A percentile compares a stretch with the other conserved stretches of the same genome.
Evolutionary conservation across 495 filamentous ascomycete species (phyloP).

Genomic region (Gamarada debralockiae): DNA sequence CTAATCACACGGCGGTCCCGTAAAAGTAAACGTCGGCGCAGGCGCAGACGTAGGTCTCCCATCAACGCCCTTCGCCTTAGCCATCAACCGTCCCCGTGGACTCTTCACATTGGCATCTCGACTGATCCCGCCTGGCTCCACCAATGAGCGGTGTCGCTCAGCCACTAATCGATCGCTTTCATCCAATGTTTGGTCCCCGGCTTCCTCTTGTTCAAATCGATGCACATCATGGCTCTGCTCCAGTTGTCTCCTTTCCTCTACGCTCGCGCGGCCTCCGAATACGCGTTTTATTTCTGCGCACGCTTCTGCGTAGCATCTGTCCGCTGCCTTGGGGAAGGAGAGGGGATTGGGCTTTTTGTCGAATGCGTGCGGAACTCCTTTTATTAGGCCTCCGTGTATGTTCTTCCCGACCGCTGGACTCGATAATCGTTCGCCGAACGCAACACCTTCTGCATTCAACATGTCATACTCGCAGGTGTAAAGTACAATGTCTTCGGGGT

Average conservation of each 20-base stretch:
- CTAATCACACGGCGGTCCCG: too few species aligned
- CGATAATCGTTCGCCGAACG: conserved; percentile 58
- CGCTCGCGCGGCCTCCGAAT: conserved; percentile 26
- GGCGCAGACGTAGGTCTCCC: too few species aligned
- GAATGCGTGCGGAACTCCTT: conserved; percentile 76
- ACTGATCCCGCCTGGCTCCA: neutral
- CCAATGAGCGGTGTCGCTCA: too few species aligned
- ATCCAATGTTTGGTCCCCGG: neutral
- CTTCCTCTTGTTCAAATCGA: conserved; percentile 17
- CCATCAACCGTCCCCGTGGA: too few species aligned
- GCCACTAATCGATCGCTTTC: neutral
- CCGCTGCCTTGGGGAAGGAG: conserved; percentile 39
- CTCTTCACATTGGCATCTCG: neutral
- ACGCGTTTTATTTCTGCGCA: conserved; percentile 39
- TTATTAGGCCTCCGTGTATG: conserved; percentile 65
- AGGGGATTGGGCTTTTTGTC: conserved; percentile 82
- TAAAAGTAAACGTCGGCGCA: too few species aligned
- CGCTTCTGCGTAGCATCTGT: conserved; percentile 35
- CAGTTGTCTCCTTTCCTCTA: conserved; percentile 21
- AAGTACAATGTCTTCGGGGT: conserved; percentile 65
- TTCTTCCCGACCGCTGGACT: conserved; percentile 52
- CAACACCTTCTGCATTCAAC: conserved; percentile 72
- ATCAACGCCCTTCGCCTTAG: too few species aligned
- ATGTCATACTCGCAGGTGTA: conserved; percentile 92
- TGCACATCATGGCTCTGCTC: conserved; percentile 11